Evolutionary conservation across 2,329 filamentous ascomycete genomes (phyloP).

Genomic region (Aureobasidium pullulans): DNA sequence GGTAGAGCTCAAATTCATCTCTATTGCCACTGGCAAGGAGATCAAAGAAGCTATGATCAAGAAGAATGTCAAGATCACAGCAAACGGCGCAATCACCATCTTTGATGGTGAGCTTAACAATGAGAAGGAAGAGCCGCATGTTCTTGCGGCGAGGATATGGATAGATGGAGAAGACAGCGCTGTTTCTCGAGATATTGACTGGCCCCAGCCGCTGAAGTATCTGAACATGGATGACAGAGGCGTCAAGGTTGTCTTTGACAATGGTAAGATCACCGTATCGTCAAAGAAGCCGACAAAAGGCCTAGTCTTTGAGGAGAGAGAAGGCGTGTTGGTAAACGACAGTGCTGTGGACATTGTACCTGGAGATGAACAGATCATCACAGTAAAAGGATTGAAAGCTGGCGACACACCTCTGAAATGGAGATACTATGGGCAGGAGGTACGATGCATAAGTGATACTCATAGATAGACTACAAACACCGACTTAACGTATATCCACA

Average conservation of each 20-base stretch:
- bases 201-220: conserved; percentile 56
- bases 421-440: conserved; percentile 36
- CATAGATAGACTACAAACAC: too few relatives aligned
- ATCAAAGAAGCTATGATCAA: conserved; percentile 45
- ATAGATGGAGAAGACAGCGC: conserved; percentile 37
- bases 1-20: conserved; percentile 48
- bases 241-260: conserved; percentile 34
- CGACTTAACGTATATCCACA: too few relatives aligned
- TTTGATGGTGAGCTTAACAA: conserved; percentile 46
- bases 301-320: conserved; percentile 52
- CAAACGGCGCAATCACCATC: conserved; percentile 51
- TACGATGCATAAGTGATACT: background rate
- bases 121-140: conserved; percentile 45
- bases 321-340: conserved; percentile 47
- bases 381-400: conserved; percentile 33
- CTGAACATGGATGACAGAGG: conserved; percentile 46
- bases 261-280: conserved; percentile 39
- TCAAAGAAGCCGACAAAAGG: conserved; percentile 50
- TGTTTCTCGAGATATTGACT: conserved; percentile 50
- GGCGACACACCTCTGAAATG: conserved; percentile 35
- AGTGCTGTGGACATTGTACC: conserved; percentile 53
- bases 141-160: conserved; percentile 48
- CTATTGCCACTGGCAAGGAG: conserved; percentile 46
- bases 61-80: conserved; percentile 39
- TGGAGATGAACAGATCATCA: conserved; percentile 47